Percentiles rank a stretch among this genome's conserved stretches.
Conservation (phyloP, 306 rosid species). For the Abrus precatorius region DNA sequence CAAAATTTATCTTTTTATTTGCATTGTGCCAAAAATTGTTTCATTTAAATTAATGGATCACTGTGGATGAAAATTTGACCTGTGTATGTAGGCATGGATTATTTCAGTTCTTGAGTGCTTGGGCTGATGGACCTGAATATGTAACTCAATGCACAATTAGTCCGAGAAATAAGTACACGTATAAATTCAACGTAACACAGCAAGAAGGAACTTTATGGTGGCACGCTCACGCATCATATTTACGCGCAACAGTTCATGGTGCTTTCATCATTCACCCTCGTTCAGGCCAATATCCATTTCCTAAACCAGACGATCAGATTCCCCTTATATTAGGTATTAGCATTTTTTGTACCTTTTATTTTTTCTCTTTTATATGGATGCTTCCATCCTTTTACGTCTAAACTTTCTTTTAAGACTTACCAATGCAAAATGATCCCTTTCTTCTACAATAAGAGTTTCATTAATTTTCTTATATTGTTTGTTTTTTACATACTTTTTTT, state of each 20-base stretch:
- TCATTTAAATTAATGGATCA: not conserved
- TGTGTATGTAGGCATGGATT: constrained; percentile 63
- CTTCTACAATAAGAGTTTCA: not conserved
- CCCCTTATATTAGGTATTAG: constrained; percentile 61
- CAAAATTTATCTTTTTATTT: not conserved
- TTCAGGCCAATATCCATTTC: constrained; percentile 45
- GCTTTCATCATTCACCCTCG: constrained; percentile 65
- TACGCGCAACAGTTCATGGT: constrained; percentile 70
- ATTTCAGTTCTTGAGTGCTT: constrained; percentile 54
- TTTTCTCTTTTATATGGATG: not conserved
- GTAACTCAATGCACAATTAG: constrained; percentile 66
- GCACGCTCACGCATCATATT: constrained; percentile 67
- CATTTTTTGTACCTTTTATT: too few species aligned
- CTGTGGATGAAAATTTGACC: not conserved
- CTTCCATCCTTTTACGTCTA: not conserved
- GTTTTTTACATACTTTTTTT: not conserved
- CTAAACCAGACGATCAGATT: constrained; percentile 50
- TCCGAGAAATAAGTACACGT: constrained; percentile 43
- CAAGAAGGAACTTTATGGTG: constrained; percentile 81
- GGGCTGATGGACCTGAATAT: constrained; percentile 74
- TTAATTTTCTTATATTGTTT: not conserved
- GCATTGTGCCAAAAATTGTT: not conserved
- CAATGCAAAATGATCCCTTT: too few species aligned
- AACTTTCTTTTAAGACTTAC: not conserved
- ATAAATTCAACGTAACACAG: constrained; percentile 57